Conservation (phyloP, 2,329 filamentous ascomycete species). For the Talaromyces pinophilus region DNA sequence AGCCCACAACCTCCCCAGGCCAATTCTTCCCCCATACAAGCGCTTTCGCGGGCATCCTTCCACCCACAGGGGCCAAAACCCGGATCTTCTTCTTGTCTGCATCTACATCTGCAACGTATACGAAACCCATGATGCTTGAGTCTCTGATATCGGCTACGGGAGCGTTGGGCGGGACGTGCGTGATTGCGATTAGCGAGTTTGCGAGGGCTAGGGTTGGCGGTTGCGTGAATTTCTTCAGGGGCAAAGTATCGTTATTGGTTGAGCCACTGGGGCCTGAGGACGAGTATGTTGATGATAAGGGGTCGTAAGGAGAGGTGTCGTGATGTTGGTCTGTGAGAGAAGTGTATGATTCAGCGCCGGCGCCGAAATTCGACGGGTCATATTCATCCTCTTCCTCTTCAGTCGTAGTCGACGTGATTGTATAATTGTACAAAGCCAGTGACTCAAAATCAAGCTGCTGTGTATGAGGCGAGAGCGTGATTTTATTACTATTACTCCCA, state of each 20-base stretch:
- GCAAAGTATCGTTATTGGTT: slow-evolving; percentile 42
- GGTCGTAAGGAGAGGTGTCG: slow-evolving; percentile 24
- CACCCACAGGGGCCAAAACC: slow-evolving; percentile 79
- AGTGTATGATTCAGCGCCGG: slow-evolving; percentile 31
- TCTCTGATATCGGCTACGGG: slow-evolving; percentile 72
- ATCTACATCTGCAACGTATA: slow-evolving; percentile 91
- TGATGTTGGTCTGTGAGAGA: slow-evolving; percentile 10
- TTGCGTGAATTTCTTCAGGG: slow-evolving; percentile 61
- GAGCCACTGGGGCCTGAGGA: slow-evolving; percentile 23
- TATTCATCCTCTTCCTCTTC: slow-evolving; percentile 55
- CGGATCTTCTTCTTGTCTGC: slow-evolving; percentile 78
- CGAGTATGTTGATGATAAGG: slow-evolving; percentile 24
- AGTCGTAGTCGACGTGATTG: slow-evolving; percentile 48
- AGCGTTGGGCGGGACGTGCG: slow-evolving; percentile 72
- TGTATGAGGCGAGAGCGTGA: slow-evolving; percentile 81
- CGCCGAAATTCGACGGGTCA: slow-evolving; percentile 37
- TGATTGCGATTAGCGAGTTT: slow-evolving; percentile 81
- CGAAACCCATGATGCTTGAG: slow-evolving; percentile 84
- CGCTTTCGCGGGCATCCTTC: slow-evolving; percentile 74
- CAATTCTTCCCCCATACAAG: slow-evolving; percentile 76
- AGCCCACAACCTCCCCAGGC: slow-evolving; percentile 80
- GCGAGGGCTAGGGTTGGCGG: slow-evolving; percentile 63
- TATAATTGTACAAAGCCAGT: slow-evolving; percentile 71
- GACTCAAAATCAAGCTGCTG: slow-evolving; percentile 78
- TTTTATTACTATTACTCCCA: slow-evolving; percentile 51